Evolutionary conservation across 2,329 filamentous ascomycete genomes (phyloP).

Genomic region (Cladosporium sp.): DNA sequence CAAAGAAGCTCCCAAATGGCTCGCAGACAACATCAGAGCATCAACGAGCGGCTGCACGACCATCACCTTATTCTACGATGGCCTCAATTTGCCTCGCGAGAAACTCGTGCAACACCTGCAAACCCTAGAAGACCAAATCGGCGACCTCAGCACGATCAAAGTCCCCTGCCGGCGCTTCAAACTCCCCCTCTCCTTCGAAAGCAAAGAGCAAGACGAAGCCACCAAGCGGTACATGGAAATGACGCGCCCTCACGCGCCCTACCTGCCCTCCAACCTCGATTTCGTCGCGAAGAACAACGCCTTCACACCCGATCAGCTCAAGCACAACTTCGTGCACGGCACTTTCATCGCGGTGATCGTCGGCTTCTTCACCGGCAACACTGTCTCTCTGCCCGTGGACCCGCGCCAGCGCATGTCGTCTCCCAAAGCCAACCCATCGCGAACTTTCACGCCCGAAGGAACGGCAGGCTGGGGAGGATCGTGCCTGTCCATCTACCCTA

Average conservation of each 20-base stretch:
- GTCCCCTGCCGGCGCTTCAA: conserved; percentile 41
- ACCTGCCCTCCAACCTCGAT: conserved; percentile 58
- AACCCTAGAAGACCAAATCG: conserved; percentile 38
- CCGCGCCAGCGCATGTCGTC: conserved; percentile 51
- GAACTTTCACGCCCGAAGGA: conserved; percentile 55
- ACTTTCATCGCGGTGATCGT: conserved; percentile 51
- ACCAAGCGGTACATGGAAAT: conserved; percentile 59
- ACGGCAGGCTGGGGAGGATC: conserved; percentile 54
- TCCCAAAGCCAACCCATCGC: conserved; percentile 55
- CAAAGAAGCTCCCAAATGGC: conserved; percentile 33
- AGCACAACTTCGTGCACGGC: conserved; percentile 48
- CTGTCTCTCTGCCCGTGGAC: conserved; percentile 50
- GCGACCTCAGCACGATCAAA: conserved; percentile 38
- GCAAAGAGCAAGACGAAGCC: conserved; percentile 45
- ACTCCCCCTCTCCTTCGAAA: conserved; percentile 42
- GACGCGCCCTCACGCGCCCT: conserved; percentile 57
- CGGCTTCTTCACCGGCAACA: conserved; percentile 54
- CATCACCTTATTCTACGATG: conserved; percentile 41
- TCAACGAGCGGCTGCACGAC: conserved; percentile 50
- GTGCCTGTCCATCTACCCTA: conserved; percentile 53
- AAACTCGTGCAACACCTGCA: conserved; percentile 37
- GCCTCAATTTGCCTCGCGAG: conserved; percentile 32
- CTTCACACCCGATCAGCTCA: conserved; percentile 46
- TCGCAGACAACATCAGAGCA: conserved; percentile 43
- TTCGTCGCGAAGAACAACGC: conserved; percentile 56